A percentile compares a stretch with the other conserved stretches of the same genome.
These are phyloP conservation scores for Solanum bukasovii DNA, from an alignment of 257 asterid genomes.

Conservation along the genomic window DNA sequence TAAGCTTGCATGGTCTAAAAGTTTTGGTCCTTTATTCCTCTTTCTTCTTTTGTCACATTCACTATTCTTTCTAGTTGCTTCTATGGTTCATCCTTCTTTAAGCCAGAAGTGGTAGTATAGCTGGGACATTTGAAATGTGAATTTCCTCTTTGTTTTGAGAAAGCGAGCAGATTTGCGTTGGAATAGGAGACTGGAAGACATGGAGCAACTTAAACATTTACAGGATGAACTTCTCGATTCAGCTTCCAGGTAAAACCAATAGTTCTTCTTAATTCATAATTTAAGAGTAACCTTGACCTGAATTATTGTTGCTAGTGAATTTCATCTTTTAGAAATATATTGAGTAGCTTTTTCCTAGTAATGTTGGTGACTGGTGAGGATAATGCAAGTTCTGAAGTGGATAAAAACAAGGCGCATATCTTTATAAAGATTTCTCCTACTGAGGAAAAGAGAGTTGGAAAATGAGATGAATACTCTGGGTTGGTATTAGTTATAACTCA, in stretches of 20 bases:
- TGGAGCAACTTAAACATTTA: constrained; percentile 66
- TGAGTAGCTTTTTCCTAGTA: not conserved
- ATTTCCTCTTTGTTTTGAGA: constrained; percentile 5
- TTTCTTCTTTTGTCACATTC: not conserved
- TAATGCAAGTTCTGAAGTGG: not conserved
- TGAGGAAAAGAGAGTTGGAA: not conserved
- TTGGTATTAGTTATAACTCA: not conserved
- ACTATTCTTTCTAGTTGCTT: not conserved
- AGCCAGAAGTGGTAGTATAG: not conserved
- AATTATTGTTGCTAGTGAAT: not conserved
- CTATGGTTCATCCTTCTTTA: not conserved
- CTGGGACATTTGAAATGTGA: not conserved
- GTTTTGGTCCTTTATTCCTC: not conserved
- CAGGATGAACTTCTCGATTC: constrained; percentile 86
- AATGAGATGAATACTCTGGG: not conserved
- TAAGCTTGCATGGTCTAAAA: not conserved
- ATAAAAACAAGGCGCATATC: not conserved
- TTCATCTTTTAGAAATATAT: not conserved
- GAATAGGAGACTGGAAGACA: constrained; percentile 80
- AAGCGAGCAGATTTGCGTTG: constrained; percentile 97
- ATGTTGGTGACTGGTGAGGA: not conserved
- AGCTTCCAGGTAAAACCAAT: constrained; percentile 55
- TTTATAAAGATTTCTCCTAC: not conserved
- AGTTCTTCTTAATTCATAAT: not conserved
- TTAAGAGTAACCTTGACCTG: not conserved